These are phyloP conservation scores for Aureobasidium sp. DNA, from an alignment of 2,329 filamentous ascomycete genomes.

Conservation along the genomic window DNA sequence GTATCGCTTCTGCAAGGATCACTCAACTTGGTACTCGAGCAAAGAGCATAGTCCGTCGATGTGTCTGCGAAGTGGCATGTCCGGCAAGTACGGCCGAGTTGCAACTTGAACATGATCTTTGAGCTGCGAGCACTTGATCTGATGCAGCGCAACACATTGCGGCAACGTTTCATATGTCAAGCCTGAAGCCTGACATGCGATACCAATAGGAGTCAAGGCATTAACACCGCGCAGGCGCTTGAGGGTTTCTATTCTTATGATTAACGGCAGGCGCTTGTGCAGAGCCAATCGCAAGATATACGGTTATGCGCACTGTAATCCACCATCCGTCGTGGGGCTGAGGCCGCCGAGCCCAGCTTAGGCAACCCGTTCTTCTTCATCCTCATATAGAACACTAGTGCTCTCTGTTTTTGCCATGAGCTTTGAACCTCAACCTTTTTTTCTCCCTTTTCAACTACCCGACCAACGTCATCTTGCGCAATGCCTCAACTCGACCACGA, in stretches of 20 bases:
- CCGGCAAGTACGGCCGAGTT: no score
- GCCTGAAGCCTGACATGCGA: no score
- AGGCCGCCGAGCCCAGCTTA: background rate
- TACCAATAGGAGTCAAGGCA: background rate
- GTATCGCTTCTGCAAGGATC: no score
- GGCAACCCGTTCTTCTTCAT: background rate
- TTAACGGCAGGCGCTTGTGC: background rate
- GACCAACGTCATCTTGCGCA: background rate
- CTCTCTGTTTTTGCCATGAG: background rate
- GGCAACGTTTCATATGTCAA: no score
- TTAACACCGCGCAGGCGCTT: background rate
- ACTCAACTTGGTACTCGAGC: no score
- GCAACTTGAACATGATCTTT: no score
- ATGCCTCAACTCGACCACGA: background rate
- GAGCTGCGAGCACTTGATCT: no score
- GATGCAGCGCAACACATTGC: no score
- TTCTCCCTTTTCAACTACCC: background rate
- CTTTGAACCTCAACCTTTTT: background rate
- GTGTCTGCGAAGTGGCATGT: no score
- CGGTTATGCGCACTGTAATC: background rate
- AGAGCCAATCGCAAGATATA: background rate
- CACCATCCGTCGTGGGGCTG: background rate
- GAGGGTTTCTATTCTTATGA: background rate
- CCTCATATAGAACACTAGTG: background rate
- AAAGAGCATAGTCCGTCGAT: no score